Conservation (phyloP, 2,329 filamentous ascomycete genomes). For the Claviceps monticola region DNA sequence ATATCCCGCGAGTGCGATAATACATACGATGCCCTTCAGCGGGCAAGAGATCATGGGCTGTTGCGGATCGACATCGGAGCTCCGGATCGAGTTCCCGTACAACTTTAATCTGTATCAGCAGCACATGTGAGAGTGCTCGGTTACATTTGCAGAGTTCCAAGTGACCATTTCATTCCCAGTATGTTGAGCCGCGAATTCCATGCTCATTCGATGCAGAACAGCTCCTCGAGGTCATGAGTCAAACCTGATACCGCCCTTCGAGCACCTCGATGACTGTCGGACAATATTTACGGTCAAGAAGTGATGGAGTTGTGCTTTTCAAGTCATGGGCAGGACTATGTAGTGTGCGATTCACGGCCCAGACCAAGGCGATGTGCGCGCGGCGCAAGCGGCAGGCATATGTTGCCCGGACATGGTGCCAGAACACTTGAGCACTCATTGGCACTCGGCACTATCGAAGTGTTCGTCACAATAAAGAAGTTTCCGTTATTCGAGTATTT, state of each 20-base stretch:
- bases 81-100: too few relatives aligned
- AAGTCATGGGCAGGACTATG: neutral
- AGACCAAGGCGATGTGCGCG: too few relatives aligned
- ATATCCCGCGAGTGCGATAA: too few relatives aligned
- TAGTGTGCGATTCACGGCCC: neutral
- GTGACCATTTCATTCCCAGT: neutral
- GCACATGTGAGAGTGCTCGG: neutral
- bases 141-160: neutral
- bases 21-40: too few relatives aligned
- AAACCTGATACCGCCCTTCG: neutral
- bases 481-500: too few relatives aligned
- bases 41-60: too few relatives aligned
- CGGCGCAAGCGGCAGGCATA: too few relatives aligned
- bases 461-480: too few relatives aligned
- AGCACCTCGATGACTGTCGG: neutral
- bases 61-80: too few relatives aligned
- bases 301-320: neutral
- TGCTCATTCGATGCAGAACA: neutral
- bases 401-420: too few relatives aligned
- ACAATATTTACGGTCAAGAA: neutral
- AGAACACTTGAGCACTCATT: too few relatives aligned
- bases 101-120: neutral
- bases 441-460: too few relatives aligned
- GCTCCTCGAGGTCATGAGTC: neutral
- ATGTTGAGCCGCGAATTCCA: neutral